Evolutionary conservation across 78 protist genomes (phyloP), one percentile per base, ranked within the genome.

Genomic region (Diacronema lutheri): DNA sequence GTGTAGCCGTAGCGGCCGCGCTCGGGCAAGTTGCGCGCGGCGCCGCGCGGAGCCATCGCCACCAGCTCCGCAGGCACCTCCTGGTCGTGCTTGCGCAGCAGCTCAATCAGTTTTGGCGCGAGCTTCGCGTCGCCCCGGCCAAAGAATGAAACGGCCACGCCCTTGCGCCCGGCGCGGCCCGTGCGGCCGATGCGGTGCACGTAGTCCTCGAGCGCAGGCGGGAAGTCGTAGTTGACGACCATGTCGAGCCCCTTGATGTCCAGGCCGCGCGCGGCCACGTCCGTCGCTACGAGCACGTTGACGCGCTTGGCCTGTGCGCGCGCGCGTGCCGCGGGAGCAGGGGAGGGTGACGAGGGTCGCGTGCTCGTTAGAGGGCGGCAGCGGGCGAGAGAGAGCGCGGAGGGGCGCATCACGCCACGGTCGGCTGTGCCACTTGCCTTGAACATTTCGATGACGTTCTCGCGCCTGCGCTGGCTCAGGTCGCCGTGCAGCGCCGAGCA

Each of bases 261-360:
- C 41, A 93, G 69, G 26, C 95, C 95, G 0, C 95, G 88, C 50
- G 90, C 89, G 21, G 95, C 95, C 21, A 93, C 95, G 40, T 93
- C 95, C 4, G 95, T 92, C 37, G 95, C 95, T 31, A 93, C 33
- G 68, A 93, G 41, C 13, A 90, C 50, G 50, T 44, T 7, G 50
- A 44, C 16, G 16, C 7, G 16, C 50, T 44, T 44, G 50, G 3
- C 50, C 50, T 44, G 50, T 44, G 50, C 50, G 50, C 50, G 50
- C 50, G 50, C 7, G 50, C 16, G 50, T 44, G 50, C n/a, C n/a
- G n/a, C n/a, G n/a, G n/a, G n/a, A n/a, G n/a, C n/a, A n/a, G n/a
- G n/a, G n/a, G n/a, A n/a, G n/a, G n/a, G n/a, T n/a, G n/a, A n/a
- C n/a, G n/a, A n/a, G n/a, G n/a, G n/a, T n/a, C n/a, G n/a, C n/a